These are phyloP conservation scores for Phaeodactylum tricornutum DNA, from an alignment of 108 stramenopile genomes.

Conservation along the genomic window DNA sequence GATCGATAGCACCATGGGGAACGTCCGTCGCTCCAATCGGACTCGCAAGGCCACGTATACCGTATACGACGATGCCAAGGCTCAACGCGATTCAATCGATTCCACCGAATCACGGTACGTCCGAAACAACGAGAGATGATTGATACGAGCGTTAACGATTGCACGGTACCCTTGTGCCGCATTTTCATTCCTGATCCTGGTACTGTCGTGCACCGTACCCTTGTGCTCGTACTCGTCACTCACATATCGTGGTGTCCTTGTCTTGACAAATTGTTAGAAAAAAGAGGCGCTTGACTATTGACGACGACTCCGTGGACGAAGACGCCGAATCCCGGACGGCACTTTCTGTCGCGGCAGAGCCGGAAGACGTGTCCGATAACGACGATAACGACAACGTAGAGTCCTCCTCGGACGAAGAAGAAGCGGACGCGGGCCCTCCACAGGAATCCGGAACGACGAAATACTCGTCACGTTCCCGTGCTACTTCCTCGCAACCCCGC, in stretches of 20 bases:
- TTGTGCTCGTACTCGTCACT: background rate
- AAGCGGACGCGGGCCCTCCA: background rate
- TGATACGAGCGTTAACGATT: background rate
- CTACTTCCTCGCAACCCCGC: background rate
- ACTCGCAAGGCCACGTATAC: background rate
- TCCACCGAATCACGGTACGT: background rate
- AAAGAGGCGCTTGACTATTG: background rate
- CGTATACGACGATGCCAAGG: background rate
- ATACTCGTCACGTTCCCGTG: no score
- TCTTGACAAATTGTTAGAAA: background rate
- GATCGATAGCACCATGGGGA: conserved; percentile 2
- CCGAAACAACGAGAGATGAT: conserved; percentile 1
- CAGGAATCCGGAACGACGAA: background rate
- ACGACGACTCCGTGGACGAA: background rate
- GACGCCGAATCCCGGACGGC: background rate
- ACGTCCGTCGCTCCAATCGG: conserved; percentile 1
- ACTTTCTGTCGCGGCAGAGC: background rate
- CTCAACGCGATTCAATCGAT: background rate
- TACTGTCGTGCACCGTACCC: background rate
- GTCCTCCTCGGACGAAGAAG: background rate
- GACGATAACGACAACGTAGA: background rate
- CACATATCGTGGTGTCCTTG: background rate
- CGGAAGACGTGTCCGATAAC: background rate
- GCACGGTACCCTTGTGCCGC: background rate
- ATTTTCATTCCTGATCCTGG: background rate